Evolutionary conservation across 805 yeast species (phyloP), one percentile per base, ranked within the genome.

Genomic region (Brettanomyces bruxellensis): DNA sequence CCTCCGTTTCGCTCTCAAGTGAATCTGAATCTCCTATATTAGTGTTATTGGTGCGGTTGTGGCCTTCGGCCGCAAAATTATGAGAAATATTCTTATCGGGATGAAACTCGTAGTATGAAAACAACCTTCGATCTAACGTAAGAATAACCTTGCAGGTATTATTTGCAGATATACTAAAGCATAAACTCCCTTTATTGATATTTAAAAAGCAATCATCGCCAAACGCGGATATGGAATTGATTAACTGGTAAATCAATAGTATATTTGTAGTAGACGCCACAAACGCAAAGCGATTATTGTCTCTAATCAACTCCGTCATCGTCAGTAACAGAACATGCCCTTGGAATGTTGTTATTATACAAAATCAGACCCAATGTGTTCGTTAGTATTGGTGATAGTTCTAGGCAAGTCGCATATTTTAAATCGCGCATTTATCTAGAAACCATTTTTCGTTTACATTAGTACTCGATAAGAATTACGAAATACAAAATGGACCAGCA

Each of bases 101-200:
- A 42, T 57, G 49, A 47, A 55, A 66, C 4, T 53, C 55, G 51
- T 52, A 70, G 4, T 60, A 55, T n/a, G 59, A 55, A 49, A 71
- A 72, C 3, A 71, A 49, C 2, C 58, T 47, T 37, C 56, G 61
- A 48, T 69, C 74, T 25, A 72, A 45, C 1, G 68, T 64, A 25
- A 71, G 52, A n/a, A 65, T 58, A 0, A 64, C 63, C 49, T 57
- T 60, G 55, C 58, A 71, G 6, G 72, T 64, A 55, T 72, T 75
- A 24, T 69, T 68, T 46, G 69, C 72, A 40, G 69, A 73, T 4
- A 78, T 69, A 11, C 71, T 68, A 56, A 80, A 73, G 25, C 73
- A 68, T 11, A 80, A 51, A 0, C 84, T 85, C 41, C 75, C 75
- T 1, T 62, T 55, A 18, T 75, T 72, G 40, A 79, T 70, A 12